Conservation (phyloP, 169 alveolate genomes). For the Babesia bovis region DNA sequence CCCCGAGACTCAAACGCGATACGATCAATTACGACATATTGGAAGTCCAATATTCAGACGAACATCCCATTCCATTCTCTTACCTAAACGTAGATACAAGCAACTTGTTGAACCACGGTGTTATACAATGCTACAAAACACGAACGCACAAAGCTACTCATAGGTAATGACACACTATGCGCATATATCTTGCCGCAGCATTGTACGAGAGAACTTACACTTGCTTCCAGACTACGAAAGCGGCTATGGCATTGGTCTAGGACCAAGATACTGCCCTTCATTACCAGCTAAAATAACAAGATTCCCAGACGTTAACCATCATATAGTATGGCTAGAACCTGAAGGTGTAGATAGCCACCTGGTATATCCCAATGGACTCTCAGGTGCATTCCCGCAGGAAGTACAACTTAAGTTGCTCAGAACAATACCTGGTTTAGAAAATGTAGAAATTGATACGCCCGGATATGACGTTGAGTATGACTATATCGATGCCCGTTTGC, state of each 20-base stretch:
- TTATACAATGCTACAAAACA: conserved; percentile 81
- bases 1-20: conserved; percentile 82
- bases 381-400: conserved; percentile 86
- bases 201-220: conserved; percentile 65
- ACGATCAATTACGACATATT: conserved; percentile 80
- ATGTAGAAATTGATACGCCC: conserved; percentile 79
- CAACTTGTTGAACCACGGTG: conserved; percentile 27
- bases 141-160: conserved; percentile 82
- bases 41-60: conserved; percentile 82
- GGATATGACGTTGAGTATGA: conserved; percentile 91
- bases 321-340: conserved; percentile 92
- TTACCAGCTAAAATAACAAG: conserved; percentile 80
- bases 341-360: conserved; percentile 83
- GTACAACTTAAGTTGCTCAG: conserved; percentile 73
- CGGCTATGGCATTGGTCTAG: conserved; percentile 81
- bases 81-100: conserved; percentile 66
- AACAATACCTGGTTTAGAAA: conserved; percentile 78
- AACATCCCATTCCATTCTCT: conserved; percentile 80
- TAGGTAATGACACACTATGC: conserved; percentile 52
- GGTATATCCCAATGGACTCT: conserved; percentile 89
- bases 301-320: conserved; percentile 80
- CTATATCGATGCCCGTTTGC: conserved; percentile 77
- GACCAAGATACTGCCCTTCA: conserved; percentile 93
- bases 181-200: conserved; percentile 9
- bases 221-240: conserved; percentile 76